A percentile compares a stretch with the other conserved stretches of the same genome.
These are phyloP conservation scores for Plantago elongata DNA, from an alignment of 257 asterid species.

Conservation along the genomic window DNA sequence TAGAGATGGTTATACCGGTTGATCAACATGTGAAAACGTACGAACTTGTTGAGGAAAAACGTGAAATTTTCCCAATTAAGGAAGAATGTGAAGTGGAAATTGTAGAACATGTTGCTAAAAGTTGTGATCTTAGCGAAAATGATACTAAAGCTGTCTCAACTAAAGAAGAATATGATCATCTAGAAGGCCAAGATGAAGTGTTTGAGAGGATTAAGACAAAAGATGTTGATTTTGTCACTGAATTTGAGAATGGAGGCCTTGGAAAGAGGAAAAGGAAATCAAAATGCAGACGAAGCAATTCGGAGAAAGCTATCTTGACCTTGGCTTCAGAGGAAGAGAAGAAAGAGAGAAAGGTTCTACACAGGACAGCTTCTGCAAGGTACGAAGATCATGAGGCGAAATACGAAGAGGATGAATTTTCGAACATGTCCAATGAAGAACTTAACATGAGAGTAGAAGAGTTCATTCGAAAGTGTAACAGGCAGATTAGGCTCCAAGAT, in stretches of 20 bases:
- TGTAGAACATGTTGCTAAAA: no score
- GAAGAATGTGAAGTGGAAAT: not conserved
- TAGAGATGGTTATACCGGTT: constrained; percentile 19
- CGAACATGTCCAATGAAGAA: constrained; percentile 58
- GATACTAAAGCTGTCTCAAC: not conserved
- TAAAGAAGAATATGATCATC: not conserved
- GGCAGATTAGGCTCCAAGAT: constrained; percentile 57
- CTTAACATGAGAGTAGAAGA: constrained; percentile 60
- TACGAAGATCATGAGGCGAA: constrained; percentile 11
- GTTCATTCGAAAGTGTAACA: constrained; percentile 48
- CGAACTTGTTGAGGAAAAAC: not conserved
- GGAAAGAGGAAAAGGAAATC: constrained; percentile 12
- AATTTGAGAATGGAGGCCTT: not conserved
- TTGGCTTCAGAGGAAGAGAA: constrained; percentile 9
- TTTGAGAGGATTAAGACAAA: not conserved
- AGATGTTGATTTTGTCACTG: not conserved
- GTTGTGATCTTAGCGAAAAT: not conserved
- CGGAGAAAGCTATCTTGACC: constrained; percentile 20
- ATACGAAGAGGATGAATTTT: constrained; percentile 40
- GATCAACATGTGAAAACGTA: not conserved
- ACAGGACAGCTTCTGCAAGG: constrained; percentile 37
- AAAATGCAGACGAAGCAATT: constrained; percentile 32
- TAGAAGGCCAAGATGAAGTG: not conserved
- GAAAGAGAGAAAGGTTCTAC: constrained; percentile 18
- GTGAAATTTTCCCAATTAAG: not conserved